Percentiles rank a stretch among this genome's conserved stretches.
These are phyloP conservation scores for Rhizopus sp. DNA, from an alignment of 371 early-diverging fungal species.

Conservation along the genomic window DNA sequence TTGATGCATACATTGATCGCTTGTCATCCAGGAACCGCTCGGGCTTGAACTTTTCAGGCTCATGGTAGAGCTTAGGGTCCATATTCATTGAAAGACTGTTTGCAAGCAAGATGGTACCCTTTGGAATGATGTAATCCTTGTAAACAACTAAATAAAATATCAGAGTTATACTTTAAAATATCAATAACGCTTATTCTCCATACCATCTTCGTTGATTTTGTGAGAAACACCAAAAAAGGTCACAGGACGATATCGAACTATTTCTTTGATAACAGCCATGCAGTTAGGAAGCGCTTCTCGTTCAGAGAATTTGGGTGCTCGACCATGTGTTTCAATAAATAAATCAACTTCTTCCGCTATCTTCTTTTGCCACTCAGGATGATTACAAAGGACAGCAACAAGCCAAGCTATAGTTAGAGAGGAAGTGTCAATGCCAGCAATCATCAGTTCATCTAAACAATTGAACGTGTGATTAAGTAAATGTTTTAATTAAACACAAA, in stretches of 20 bases:
- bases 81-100: slow-evolving; percentile 14
- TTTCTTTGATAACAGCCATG: slow-evolving; percentile 18
- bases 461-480: not conserved
- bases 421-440: slow-evolving; percentile 20
- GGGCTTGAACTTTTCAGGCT: slow-evolving; percentile 12
- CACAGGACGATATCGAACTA: slow-evolving; percentile 14
- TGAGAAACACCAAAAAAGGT: slow-evolving; percentile 18
- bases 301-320: slow-evolving; percentile 13
- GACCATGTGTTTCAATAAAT: slow-evolving; percentile 11
- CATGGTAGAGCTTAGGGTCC: slow-evolving; percentile 4
- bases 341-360: slow-evolving; percentile 15
- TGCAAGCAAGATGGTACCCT: slow-evolving; percentile 7
- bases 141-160: slow-evolving; percentile 12
- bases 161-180: not conserved
- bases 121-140: slow-evolving; percentile 21
- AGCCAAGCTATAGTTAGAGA: slow-evolving; percentile 10
- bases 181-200: not conserved
- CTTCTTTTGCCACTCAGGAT: slow-evolving; percentile 16
- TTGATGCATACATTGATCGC: slow-evolving; percentile 10
- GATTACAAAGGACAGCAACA: slow-evolving; percentile 15
- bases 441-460: slow-evolving; percentile 16
- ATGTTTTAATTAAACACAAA: not conserved
- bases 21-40: slow-evolving; percentile 13
- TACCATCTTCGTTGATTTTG: slow-evolving; percentile 12
- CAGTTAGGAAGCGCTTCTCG: slow-evolving; percentile 11